phyloP scores from a whole-genome alignment of 192 early-diverging fungal species.

The Mortierella alpina region DNA sequence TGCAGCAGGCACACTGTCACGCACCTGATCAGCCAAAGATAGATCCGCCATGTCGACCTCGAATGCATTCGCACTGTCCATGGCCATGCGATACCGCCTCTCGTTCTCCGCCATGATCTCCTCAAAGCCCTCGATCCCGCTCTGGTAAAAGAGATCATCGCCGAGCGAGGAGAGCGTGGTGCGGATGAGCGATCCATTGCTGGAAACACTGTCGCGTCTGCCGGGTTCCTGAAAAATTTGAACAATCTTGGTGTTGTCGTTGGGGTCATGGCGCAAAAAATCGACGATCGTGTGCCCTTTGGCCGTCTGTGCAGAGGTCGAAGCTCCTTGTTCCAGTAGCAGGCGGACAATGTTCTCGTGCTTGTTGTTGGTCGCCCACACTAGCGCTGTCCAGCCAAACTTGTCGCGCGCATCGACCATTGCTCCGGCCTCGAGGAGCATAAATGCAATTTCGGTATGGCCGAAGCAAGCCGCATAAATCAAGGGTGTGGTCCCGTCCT shows the following conservation, averaged over 20 bases:
- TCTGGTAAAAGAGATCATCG: conserved; percentile 52
- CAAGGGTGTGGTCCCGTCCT: conserved; percentile 87
- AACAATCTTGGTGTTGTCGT: conserved; percentile 63
- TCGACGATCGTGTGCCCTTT: conserved; percentile 81
- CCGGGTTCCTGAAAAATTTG: conserved; percentile 59
- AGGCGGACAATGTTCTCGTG: conserved; percentile 77
- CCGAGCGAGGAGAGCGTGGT: conserved; percentile 35
- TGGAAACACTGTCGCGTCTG: conserved; percentile 56
- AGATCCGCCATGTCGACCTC: conserved; percentile 59
- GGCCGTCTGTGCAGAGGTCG: conserved; percentile 70
- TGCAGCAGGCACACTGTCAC: conserved; percentile 1
- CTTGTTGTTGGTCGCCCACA: conserved; percentile 91
- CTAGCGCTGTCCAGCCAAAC: conserved; percentile 88
- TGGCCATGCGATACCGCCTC: conserved; percentile 54
- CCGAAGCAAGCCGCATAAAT: conserved; percentile 93
- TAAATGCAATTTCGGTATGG: conserved; percentile 73
- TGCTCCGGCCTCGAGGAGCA: conserved; percentile 80
- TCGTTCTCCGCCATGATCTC: conserved; percentile 57
- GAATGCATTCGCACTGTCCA: conserved; percentile 58
- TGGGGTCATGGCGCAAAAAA: conserved; percentile 69
- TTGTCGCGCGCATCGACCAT: conserved; percentile 82
- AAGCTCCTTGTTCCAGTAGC: conserved; percentile 85
- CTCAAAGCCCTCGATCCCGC: conserved; percentile 53
- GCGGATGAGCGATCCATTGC: conserved; percentile 38
- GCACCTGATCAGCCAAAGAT: conserved; percentile 54